These are phyloP conservation scores for Talaromyces nanjingensis DNA, from an alignment of 495 filamentous ascomycete species.

Conservation along the genomic window DNA sequence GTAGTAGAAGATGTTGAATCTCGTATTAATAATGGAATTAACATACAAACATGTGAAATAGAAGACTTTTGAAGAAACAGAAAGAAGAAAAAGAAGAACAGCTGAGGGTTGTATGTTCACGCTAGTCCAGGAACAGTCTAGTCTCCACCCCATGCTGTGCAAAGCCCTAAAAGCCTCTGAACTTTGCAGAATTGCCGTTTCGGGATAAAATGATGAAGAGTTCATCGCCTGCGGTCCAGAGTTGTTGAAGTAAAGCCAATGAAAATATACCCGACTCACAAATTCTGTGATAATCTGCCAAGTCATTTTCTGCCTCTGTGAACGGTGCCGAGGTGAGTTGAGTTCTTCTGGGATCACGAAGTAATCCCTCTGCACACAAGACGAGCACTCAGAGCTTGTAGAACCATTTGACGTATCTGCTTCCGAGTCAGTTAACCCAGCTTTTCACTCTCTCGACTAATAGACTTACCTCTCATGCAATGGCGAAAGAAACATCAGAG, in stretches of 20 bases:
- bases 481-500: not conserved
- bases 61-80: not conserved
- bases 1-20: not conserved
- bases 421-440: too few species aligned
- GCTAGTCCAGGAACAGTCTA: not conserved
- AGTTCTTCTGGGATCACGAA: too few species aligned
- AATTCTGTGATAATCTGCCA: too few species aligned
- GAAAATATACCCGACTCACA: too few species aligned
- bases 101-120: not conserved
- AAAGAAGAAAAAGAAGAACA: not conserved
- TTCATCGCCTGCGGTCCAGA: not conserved
- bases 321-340: too few species aligned
- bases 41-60: not conserved
- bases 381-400: too few species aligned
- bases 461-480: not conserved
- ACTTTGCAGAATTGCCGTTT: not conserved
- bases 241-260: too few species aligned
- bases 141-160: not conserved
- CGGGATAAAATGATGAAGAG: not conserved
- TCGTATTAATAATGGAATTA: not conserved
- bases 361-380: too few species aligned
- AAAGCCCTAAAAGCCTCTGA: not conserved
- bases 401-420: not conserved
- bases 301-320: too few species aligned
- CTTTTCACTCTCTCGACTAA: too few species aligned